Evolutionary conservation across 192 early-diverging fungal genomes (phyloP), one percentile per base, ranked within the genome.

Genomic region (Entomortierella chlamydospora): DNA sequence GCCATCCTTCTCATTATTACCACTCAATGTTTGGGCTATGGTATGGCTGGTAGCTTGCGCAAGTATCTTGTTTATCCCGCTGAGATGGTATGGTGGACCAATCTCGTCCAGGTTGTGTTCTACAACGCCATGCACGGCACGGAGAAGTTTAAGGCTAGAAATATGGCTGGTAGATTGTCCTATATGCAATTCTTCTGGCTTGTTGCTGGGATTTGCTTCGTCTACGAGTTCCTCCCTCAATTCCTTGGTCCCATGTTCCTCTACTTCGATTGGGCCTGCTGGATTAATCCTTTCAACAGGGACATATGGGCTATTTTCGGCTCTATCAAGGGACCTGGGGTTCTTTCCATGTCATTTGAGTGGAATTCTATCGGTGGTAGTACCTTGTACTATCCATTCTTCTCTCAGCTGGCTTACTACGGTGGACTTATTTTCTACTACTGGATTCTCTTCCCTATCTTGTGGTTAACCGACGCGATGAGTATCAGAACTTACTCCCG

Each of bases 81-180:
- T 0, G 84, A 88, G 4, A 96, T 96, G 94, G 81, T 95, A 39
- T 99, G 96, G 96, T 96, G 95, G 17, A 57, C 84, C 4, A 92
- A 85, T 26, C 83, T 98, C 15, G 86, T 87, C 41, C 81, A 83
- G 39, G 82, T 83, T 22, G 80, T 83, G 2, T 68, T 86, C 23
- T 87, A 80, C 67, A 86, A 83, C 50, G 83, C 87, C 13, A 59
- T 83, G 33, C 82, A 83, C 43, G 67, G 67, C 58, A 74, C 72
- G 0, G 58, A 74, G n/a, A 57, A 74, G 64, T 74, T 67, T 37
- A 64, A 65, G 57, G 28, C 28, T 31, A 60, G 39, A 33, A 30
- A 25, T 0, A 57, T 73, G 47, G 49, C 43, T 26, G 56, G 55
- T 22, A 62, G 71, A 5, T 73, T 61, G 71, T 58, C 55, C 18